These are phyloP conservation scores for Penicillium pulvis DNA, from an alignment of 495 filamentous ascomycete species.

Conservation along the genomic window DNA sequence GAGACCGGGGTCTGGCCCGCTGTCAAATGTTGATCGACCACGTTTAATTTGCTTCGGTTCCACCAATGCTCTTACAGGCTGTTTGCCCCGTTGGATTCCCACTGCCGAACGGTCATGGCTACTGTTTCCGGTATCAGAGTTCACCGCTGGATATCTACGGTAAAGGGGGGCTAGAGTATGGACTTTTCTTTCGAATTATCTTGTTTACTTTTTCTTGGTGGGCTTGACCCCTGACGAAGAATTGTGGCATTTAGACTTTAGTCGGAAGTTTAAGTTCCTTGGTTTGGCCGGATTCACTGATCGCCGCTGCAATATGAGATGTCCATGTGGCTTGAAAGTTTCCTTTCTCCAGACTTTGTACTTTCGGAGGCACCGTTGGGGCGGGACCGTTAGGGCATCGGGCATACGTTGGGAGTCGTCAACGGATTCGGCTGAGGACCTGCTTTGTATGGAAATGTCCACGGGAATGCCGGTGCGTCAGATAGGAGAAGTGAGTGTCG, in stretches of 20 bases:
- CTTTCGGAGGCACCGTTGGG: not conserved
- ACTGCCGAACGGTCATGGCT: not conserved
- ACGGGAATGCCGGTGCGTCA: not conserved
- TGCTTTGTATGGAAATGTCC: not conserved
- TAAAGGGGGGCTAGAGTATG: not conserved
- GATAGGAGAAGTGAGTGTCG: too few species aligned
- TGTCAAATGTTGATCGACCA: slow-evolving; percentile 33
- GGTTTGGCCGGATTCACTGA: not conserved
- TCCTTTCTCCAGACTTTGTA: not conserved
- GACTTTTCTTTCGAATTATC: not conserved
- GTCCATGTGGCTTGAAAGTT: not conserved
- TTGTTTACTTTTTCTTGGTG: not conserved
- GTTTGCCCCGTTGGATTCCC: slow-evolving; percentile 7
- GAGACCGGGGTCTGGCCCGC: slow-evolving; percentile 14
- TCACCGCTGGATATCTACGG: not conserved
- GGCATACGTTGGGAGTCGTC: not conserved
- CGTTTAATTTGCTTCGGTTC: slow-evolving; percentile 25
- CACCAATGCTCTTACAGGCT: slow-evolving; percentile 17
- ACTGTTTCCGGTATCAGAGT: not conserved
- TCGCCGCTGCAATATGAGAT: not conserved
- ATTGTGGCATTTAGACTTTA: not conserved
- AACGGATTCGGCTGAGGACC: not conserved
- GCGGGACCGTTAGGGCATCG: not conserved
- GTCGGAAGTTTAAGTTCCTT: not conserved
- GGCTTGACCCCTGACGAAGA: not conserved